Conservation (phyloP, 768 basidiomycete species). For the Candolleomyces aberdarensis region DNA sequence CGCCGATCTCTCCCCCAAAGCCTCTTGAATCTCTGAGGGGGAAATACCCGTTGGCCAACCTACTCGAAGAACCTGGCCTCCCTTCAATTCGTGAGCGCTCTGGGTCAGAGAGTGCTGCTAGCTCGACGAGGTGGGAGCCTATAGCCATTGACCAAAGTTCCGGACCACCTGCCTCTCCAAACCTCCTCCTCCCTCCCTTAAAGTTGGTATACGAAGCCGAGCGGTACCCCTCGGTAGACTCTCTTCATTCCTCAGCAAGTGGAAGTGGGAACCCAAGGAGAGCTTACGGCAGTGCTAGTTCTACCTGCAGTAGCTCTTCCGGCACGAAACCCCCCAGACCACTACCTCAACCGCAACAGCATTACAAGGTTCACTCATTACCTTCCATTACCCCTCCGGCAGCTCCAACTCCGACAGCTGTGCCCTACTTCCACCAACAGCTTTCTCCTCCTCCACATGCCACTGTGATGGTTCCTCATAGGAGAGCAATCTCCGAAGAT, state of each 20-base stretch:
- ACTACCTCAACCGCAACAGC: not conserved
- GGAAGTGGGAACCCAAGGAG: too few species aligned
- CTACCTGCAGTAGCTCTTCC: not conserved
- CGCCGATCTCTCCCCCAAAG: not conserved
- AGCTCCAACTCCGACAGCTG: too few species aligned
- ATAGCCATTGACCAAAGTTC: not conserved
- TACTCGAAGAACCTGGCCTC: not conserved
- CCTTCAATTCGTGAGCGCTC: not conserved
- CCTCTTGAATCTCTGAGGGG: not conserved
- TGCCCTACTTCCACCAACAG: not conserved
- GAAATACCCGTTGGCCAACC: not conserved
- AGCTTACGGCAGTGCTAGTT: too few species aligned
- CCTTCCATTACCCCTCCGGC: too few species aligned
- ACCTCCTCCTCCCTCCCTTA: constrained; percentile 2
- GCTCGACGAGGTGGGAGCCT: not conserved
- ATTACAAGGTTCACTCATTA: too few species aligned
- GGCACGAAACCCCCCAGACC: not conserved
- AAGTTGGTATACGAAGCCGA: constrained; percentile 4
- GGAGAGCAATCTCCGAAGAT: not conserved
- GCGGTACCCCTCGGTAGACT: not conserved
- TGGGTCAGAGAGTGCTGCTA: not conserved
- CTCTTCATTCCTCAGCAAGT: not conserved
- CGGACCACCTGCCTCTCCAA: not conserved
- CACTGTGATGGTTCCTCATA: not conserved
- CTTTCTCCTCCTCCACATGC: too few species aligned